Percentiles rank a stretch among this genome's conserved stretches.
Conservation (phyloP, 2,329 filamentous ascomycete genomes). For the Pezicula carpinea region DNA sequence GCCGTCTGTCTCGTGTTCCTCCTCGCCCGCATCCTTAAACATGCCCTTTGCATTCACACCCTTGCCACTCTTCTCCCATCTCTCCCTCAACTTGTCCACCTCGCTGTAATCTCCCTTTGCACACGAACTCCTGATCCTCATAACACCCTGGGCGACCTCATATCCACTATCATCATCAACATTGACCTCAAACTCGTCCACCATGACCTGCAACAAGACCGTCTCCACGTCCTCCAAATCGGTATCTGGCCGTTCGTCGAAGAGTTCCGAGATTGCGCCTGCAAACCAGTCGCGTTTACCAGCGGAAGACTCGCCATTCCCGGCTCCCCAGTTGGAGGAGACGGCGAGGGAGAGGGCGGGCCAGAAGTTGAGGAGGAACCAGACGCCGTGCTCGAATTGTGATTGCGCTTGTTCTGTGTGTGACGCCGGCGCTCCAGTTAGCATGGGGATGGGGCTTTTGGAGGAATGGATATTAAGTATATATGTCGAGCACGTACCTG, state of each 20-base stretch:
- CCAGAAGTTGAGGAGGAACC: slow-evolving; percentile 83
- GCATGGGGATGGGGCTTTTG: not conserved
- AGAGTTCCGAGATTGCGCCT: slow-evolving; percentile 77
- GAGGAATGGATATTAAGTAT: not conserved
- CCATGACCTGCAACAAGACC: slow-evolving; percentile 83
- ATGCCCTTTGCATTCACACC: slow-evolving; percentile 43
- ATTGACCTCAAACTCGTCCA: slow-evolving; percentile 91
- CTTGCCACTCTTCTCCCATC: slow-evolving; percentile 57
- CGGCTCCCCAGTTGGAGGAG: slow-evolving; percentile 81
- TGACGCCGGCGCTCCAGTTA: slow-evolving; percentile 9
- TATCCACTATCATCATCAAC: slow-evolving; percentile 85
- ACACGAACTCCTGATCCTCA: slow-evolving; percentile 62
- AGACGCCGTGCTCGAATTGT: slow-evolving; percentile 82
- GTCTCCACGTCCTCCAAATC: slow-evolving; percentile 79
- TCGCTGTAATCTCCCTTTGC: slow-evolving; percentile 60
- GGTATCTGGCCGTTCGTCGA: slow-evolving; percentile 54
- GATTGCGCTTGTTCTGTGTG: slow-evolving; percentile 51
- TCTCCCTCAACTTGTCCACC: slow-evolving; percentile 57
- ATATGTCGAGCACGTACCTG: slow-evolving; percentile 11
- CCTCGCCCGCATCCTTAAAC: slow-evolving; percentile 44
- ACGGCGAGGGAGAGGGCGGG: slow-evolving; percentile 82
- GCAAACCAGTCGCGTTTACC: slow-evolving; percentile 98
- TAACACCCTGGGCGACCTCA: slow-evolving; percentile 67
- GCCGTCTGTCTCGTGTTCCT: slow-evolving; percentile 51
- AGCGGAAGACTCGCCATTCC: slow-evolving; percentile 50